Conservation (phyloP, 352 stramenopile species). For the Chrysophaeum taylorii region DNA sequence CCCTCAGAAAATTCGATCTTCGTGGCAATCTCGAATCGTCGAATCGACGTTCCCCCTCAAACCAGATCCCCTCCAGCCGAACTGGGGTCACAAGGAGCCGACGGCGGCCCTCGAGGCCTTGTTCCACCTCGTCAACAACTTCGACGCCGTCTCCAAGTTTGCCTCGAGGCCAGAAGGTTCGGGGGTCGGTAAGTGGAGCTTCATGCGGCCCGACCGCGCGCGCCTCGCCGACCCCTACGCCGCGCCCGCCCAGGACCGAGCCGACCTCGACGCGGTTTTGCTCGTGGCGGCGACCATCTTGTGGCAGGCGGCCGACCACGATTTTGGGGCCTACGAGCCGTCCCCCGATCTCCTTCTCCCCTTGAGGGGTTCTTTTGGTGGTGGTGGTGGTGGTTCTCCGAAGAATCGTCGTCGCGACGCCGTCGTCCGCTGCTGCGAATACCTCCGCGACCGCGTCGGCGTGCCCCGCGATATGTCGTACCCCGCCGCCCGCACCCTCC, state of each 20-base stretch:
- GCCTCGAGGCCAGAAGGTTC: no score
- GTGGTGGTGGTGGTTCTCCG: no score
- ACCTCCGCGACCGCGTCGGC: constrained; percentile 31
- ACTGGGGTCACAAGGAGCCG: neutral
- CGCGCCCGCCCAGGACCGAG: constrained; percentile 19
- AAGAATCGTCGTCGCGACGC: no score
- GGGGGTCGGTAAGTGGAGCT: constrained; percentile 23
- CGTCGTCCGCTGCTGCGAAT: constrained; percentile 16
- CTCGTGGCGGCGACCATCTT: neutral
- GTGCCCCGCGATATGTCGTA: constrained; percentile 39
- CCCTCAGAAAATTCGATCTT: no score
- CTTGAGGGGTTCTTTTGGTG: no score
- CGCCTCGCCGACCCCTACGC: constrained; percentile 33
- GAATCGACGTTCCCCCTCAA: no score
- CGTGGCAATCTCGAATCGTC: no score
- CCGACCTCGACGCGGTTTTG: constrained; percentile 6
- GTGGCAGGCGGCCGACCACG: neutral
- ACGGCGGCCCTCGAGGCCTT: constrained; percentile 20
- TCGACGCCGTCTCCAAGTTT: constrained; percentile 27
- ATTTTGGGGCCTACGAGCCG: no score
- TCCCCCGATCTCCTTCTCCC: no score
- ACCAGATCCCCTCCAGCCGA: neutral
- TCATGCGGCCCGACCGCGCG: constrained; percentile 12
- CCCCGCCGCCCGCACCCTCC: constrained; percentile 21
- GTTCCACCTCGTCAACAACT: constrained; percentile 29